phyloP scores from a whole-genome alignment of 148 eudicot genomes.

The Nepenthes mirabilis region DNA sequence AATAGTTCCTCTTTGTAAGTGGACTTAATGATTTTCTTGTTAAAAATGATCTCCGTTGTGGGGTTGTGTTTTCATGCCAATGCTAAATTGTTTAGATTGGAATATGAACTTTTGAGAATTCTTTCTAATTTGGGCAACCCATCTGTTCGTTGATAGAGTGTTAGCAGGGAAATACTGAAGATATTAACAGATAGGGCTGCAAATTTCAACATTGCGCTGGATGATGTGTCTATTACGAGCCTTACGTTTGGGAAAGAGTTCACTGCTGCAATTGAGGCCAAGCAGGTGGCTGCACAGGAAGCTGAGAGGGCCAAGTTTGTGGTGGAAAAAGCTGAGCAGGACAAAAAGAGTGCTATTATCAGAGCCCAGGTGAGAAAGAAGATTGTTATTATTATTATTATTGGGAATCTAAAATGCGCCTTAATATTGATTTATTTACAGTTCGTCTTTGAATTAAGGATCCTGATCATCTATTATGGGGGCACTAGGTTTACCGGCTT shows the following conservation, averaged over 20 bases:
- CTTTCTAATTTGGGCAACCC: background rate
- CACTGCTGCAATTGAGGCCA: constrained; percentile 73
- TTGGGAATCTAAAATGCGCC: background rate
- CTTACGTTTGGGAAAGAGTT: constrained; percentile 63
- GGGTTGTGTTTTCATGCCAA: no score
- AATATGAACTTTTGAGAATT: no score
- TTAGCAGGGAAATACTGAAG: constrained; percentile 60
- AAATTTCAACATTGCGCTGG: constrained; percentile 58
- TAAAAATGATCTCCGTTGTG: no score
- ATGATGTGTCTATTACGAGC: constrained; percentile 75
- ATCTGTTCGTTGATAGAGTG: constrained; percentile 26
- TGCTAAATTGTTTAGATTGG: no score
- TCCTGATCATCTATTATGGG: no score
- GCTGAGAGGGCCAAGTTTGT: constrained; percentile 83
- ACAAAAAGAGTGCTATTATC: constrained; percentile 64
- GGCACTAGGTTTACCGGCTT: no score
- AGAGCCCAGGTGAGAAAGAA: constrained; percentile 51
- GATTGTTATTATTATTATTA: background rate
- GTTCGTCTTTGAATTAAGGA: background rate
- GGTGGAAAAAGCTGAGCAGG: constrained; percentile 84
- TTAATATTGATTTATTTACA: background rate
- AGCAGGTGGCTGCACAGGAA: constrained; percentile 85
- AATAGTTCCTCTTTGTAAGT: no score
- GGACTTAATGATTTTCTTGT: no score
- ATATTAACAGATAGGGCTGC: constrained; percentile 58